These are phyloP conservation scores for Stephanodiscus triporus DNA, from an alignment of 108 stramenopile genomes.

Conservation along the genomic window DNA sequence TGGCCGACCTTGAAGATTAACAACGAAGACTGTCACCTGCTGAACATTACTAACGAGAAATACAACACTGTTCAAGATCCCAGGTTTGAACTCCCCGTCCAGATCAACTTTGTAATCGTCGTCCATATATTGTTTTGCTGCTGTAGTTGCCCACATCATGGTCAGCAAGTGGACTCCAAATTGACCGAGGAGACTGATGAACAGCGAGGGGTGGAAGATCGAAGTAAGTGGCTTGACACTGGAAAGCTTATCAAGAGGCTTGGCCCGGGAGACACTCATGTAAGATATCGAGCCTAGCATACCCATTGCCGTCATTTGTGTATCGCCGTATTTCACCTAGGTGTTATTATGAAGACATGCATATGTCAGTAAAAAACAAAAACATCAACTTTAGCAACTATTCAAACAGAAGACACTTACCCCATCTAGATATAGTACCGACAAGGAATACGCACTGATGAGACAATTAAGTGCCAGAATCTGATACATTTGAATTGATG, in stretches of 20 bases:
- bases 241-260: slow-evolving; percentile 92
- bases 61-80: slow-evolving; percentile 90
- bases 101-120: slow-evolving; percentile 84
- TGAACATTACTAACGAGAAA: slow-evolving; percentile 96
- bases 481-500: slow-evolving; percentile 94
- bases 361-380: background rate
- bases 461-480: slow-evolving; percentile 96
- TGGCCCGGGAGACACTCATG: slow-evolving; percentile 94
- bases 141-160: slow-evolving; percentile 85
- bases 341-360: background rate
- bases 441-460: slow-evolving; percentile 96
- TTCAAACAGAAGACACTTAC: slow-evolving; percentile 27
- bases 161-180: slow-evolving; percentile 88
- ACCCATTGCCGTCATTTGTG: slow-evolving; percentile 95
- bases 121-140: slow-evolving; percentile 82
- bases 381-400: background rate
- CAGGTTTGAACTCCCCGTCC: slow-evolving; percentile 93
- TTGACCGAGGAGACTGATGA: slow-evolving; percentile 93
- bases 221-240: slow-evolving; percentile 92
- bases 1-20: slow-evolving; percentile 97
- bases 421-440: slow-evolving; percentile 95
- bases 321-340: slow-evolving; percentile 90
- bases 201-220: slow-evolving; percentile 95
- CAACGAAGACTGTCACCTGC: slow-evolving; percentile 97
- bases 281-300: slow-evolving; percentile 92